Conservation (phyloP, 768 basidiomycete species). For the Symmetrospora coprosmae region DNA sequence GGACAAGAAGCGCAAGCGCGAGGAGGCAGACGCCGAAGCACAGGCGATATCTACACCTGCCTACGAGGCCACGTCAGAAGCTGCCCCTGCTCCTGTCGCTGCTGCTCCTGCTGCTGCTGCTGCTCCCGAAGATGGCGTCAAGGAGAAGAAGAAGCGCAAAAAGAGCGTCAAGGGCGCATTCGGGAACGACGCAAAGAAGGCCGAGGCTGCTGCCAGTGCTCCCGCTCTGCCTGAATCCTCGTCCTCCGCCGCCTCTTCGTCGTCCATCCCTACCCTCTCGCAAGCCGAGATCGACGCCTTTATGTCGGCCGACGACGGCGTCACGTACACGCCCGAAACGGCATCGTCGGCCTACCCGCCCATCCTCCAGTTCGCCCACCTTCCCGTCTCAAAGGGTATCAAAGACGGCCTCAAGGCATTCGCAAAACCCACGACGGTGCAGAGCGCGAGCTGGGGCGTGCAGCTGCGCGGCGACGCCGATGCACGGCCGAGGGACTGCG, state of each 20-base stretch:
- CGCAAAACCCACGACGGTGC: slow-evolving; percentile 82
- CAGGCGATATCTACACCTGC: no score
- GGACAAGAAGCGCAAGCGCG: slow-evolving; percentile 3
- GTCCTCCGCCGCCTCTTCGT: slow-evolving; percentile 30
- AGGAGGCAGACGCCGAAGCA: not conserved
- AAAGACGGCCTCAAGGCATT: slow-evolving; percentile 54
- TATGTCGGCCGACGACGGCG: slow-evolving; percentile 54
- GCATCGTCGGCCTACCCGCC: slow-evolving; percentile 47
- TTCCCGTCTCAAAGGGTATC: slow-evolving; percentile 54
- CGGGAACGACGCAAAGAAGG: not conserved
- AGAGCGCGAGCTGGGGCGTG: slow-evolving; percentile 87
- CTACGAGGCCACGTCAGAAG: not conserved
- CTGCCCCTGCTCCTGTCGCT: not conserved
- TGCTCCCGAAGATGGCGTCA: not conserved
- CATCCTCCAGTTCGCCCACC: slow-evolving; percentile 57
- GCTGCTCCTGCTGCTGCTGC: not conserved
- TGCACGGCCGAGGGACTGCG: slow-evolving; percentile 12
- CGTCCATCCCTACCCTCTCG: slow-evolving; percentile 35
- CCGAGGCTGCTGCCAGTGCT: not conserved
- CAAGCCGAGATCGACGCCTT: slow-evolving; percentile 48
- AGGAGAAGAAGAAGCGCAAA: slow-evolving; percentile 20
- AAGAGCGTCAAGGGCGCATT: slow-evolving; percentile 12
- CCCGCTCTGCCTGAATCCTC: not conserved
- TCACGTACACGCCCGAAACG: slow-evolving; percentile 53
- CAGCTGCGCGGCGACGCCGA: slow-evolving; percentile 53